Base-by-base conservation (phyloP, 2,329 filamentous ascomycete species). In the Diaporthe velutina region DNA sequence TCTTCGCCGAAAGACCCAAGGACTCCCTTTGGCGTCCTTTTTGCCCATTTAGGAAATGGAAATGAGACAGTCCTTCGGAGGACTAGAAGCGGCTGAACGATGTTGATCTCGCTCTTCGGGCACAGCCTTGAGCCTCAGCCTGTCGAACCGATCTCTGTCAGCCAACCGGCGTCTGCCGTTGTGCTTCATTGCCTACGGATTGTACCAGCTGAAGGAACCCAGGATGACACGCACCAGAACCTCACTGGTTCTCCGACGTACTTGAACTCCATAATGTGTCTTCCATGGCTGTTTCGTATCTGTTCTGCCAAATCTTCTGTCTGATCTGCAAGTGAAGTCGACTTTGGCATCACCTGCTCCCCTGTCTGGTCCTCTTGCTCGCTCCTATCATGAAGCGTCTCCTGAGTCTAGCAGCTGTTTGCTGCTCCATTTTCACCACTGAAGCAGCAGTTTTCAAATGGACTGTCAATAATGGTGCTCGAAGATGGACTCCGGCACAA, bases 381-480 rank as follows among this genome's bases (percentile, higher is more conserved):
- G 33, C 35, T 38, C 9, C n/a, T 9, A 55, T 17, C n/a, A 76
- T 76, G 75, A 57, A 30, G 58, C 42, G 8, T 22, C 4, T 52
- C 54, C 38, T 75, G 9, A 38, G 67, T 22, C 40, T 75, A 13
- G 70, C 70, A 68, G 70, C 30, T 38, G 22, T 75, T 60, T 60
- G 70, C 70, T 73, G 70, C 70, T 38, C 35, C 6, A 48, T 71
- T 19, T 10, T 17, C 25, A 5, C 57, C 2, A 28, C 19, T 30
- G 30, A 70, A 30, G 75, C 75, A 30, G 73, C 70, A 6, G 58
- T 66, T 10, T 76, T 76, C 66, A 75, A 71, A 19, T 76, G 75
- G 75, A 73, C 35, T 48, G 42, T 45, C 28, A 30, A 61, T 12
- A 19, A 64, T n/a, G 55, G 4, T 45, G 67, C 17, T 38, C 33